phyloP scores from a whole-genome alignment of 2,329 filamentous ascomycete species.

The Ascochyta clinopodiicola region DNA sequence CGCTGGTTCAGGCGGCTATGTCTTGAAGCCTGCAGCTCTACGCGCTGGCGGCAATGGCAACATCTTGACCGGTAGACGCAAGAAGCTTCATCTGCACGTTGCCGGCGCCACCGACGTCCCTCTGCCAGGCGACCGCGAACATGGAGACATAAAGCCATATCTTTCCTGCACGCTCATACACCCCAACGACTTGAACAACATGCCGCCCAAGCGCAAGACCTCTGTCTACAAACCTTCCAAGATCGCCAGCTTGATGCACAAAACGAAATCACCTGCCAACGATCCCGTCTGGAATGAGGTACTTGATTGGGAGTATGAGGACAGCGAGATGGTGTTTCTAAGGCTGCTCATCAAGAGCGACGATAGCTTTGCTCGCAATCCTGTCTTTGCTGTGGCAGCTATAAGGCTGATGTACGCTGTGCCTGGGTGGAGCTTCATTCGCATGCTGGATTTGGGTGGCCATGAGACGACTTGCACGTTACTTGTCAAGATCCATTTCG shows the following conservation, averaged over 20 bases:
- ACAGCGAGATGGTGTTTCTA: slow-evolving; percentile 70
- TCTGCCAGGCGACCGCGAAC: slow-evolving; percentile 56
- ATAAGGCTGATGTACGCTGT: slow-evolving; percentile 65
- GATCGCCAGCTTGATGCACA: slow-evolving; percentile 61
- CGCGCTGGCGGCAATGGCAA: slow-evolving; percentile 62
- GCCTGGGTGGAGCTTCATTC: slow-evolving; percentile 68
- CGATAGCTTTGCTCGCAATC: slow-evolving; percentile 67
- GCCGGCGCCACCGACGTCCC: slow-evolving; percentile 69
- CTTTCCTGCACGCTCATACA: slow-evolving; percentile 70
- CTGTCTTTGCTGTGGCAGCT: slow-evolving; percentile 66
- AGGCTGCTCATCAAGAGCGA: slow-evolving; percentile 72
- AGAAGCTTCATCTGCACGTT: slow-evolving; percentile 63
- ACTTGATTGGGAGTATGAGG: slow-evolving; percentile 72
- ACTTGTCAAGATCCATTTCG: slow-evolving; percentile 66
- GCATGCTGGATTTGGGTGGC: slow-evolving; percentile 70
- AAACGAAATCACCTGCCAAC: slow-evolving; percentile 64
- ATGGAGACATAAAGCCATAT: slow-evolving; percentile 65
- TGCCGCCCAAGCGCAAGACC: slow-evolving; percentile 68
- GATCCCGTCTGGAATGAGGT: slow-evolving; percentile 72
- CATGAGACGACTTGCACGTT: slow-evolving; percentile 68
- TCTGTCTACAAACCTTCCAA: slow-evolving; percentile 65
- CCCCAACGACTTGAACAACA: slow-evolving; percentile 58
- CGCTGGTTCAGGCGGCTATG: slow-evolving; percentile 68
- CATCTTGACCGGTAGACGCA: slow-evolving; percentile 54
- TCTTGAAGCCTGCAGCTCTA: slow-evolving; percentile 68